Evolutionary conservation across 257 asterid species (phyloP).

Genomic region (Sherardia arvensis): DNA sequence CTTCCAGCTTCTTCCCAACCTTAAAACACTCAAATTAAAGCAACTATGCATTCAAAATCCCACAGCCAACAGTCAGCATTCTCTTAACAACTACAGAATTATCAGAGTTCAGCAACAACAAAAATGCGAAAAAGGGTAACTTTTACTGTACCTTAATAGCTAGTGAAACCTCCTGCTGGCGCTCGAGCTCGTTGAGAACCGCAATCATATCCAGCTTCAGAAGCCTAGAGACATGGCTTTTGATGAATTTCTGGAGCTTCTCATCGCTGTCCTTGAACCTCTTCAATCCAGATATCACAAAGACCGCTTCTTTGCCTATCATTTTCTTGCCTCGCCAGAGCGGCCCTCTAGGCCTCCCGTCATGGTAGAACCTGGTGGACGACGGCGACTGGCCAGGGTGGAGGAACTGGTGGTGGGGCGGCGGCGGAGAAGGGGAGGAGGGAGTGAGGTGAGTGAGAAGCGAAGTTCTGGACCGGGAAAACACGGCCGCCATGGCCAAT

Average conservation of each 20-base stretch:
- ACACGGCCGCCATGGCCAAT: conserved; percentile 3
- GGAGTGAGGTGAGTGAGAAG: not conserved
- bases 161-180: conserved; percentile 84
- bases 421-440: not conserved
- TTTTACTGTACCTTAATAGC: conserved; percentile 54
- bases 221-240: conserved; percentile 71
- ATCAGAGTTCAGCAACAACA: not conserved
- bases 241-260: conserved; percentile 58
- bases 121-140: not conserved
- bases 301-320: conserved; percentile 85
- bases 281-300: conserved; percentile 61
- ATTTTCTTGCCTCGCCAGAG: conserved; percentile 90
- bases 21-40: not conserved
- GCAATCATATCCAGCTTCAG: conserved; percentile 80
- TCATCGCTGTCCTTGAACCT: conserved; percentile 60
- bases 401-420: not conserved
- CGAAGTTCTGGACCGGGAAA: not conserved
- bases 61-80: not conserved
- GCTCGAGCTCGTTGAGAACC: conserved; percentile 82
- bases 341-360: conserved; percentile 89
- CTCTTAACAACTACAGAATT: not conserved
- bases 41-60: not conserved
- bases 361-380: conserved; percentile 45
- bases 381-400: not conserved
- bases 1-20: not conserved